Evolutionary conservation across 805 yeast genomes (phyloP).

Genomic region (Yamadazyma laniorum): DNA sequence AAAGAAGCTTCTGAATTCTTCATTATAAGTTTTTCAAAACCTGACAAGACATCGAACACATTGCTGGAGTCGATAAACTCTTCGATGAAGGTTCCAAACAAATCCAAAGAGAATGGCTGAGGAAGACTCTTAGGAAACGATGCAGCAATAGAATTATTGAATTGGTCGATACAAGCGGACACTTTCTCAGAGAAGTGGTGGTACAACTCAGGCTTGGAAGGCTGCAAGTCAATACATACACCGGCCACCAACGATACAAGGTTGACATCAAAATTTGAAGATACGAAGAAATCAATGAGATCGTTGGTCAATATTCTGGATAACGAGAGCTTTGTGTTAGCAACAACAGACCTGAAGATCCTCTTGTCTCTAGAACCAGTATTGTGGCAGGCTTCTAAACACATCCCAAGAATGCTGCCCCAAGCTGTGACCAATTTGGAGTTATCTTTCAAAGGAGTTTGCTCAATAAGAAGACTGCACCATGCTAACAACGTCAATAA

Average conservation of each 20-base stretch:
- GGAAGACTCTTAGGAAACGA: conserved; percentile 38
- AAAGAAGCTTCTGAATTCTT: conserved; percentile 40
- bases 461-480: conserved; percentile 22
- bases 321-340: conserved; percentile 25
- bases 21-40: conserved; percentile 14
- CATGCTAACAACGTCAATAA: conserved; percentile 58
- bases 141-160: neutral
- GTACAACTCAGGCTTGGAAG: conserved; percentile 13
- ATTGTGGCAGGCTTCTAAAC: conserved; percentile 16
- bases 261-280: conserved; percentile 7
- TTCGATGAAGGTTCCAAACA: conserved; percentile 45
- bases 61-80: conserved; percentile 30
- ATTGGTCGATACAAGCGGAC: neutral
- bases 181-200: conserved; percentile 5
- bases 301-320: conserved; percentile 2
- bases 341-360: conserved; percentile 26
- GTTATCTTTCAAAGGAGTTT: neutral
- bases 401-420: conserved; percentile 2
- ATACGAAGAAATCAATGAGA: conserved; percentile 7
- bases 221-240: conserved; percentile 14
- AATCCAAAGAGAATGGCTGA: conserved; percentile 28
- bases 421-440: neutral
- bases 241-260: conserved; percentile 9
- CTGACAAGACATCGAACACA: conserved; percentile 2
- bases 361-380: conserved; percentile 8